Conservation (phyloP, 2,329 filamentous ascomycete species). For the Fusarium goolgardi region DNA sequence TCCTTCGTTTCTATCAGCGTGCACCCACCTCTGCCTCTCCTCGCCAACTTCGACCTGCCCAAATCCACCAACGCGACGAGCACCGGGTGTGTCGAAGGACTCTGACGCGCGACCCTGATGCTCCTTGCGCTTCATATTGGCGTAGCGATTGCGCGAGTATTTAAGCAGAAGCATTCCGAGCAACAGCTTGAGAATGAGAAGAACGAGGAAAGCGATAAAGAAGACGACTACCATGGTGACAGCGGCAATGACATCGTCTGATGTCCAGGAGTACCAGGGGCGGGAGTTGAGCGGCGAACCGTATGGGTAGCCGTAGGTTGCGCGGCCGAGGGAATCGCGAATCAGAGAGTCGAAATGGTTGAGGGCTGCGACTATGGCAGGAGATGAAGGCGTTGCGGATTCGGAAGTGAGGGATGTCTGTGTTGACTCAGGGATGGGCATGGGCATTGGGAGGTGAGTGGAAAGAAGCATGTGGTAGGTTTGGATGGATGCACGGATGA, state of each 20-base stretch:
- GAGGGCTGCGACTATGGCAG: conserved; percentile 79
- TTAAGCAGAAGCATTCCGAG: conserved; percentile 88
- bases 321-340: conserved; percentile 79
- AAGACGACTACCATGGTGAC: conserved; percentile 89
- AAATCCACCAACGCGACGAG: conserved; percentile 82
- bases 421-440: conserved; percentile 71
- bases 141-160: conserved; percentile 83
- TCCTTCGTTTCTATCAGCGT: conserved; percentile 83
- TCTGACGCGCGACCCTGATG: conserved; percentile 60
- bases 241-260: conserved; percentile 79
- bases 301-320: conserved; percentile 72
- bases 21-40: conserved; percentile 86
- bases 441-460: conserved; percentile 81
- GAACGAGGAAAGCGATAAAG: conserved; percentile 83
- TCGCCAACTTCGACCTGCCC: conserved; percentile 90
- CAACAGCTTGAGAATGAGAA: conserved; percentile 85
- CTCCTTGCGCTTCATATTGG: conserved; percentile 80
- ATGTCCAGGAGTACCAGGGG: conserved; percentile 67
- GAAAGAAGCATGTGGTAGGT: conserved; percentile 99
- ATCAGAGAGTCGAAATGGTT: conserved; percentile 82
- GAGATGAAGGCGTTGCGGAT: conserved; percentile 72
- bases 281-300: conserved; percentile 54
- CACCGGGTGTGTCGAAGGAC: conserved; percentile 72
- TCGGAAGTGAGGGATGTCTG: conserved; percentile 75
- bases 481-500: conserved; percentile 93